Conservation (phyloP, 202 grass and related monocot genomes). For the Brachypodium distachyon region DNA sequence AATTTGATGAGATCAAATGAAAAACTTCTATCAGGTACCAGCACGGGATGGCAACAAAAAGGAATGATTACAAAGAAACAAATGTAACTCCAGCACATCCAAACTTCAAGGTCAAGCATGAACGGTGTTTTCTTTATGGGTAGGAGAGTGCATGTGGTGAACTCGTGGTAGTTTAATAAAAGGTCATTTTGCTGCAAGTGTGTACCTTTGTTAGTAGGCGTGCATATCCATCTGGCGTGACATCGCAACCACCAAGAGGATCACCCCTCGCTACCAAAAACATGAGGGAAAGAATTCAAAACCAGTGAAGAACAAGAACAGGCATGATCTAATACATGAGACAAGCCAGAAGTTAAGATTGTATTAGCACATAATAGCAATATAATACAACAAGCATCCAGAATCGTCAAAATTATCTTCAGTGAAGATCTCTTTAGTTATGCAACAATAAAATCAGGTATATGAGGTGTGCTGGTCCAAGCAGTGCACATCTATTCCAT, state of each 20-base stretch:
- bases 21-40: background rate
- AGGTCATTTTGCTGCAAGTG: constrained; percentile 8
- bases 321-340: background rate
- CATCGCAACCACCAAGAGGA: constrained; percentile 88
- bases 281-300: constrained; percentile 1
- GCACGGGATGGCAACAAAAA: background rate
- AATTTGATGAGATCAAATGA: constrained; percentile 6
- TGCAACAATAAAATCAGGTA: constrained; percentile 9
- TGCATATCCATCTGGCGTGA: constrained; percentile 90
- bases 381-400: background rate
- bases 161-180: constrained; percentile 17
- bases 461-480: background rate
- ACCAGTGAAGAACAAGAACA: background rate
- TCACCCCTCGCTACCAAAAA: constrained; percentile 63
- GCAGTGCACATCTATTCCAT: background rate
- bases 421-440: background rate
- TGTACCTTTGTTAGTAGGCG: constrained; percentile 74
- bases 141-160: constrained; percentile 3
- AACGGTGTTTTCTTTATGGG: background rate
- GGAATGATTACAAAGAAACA: background rate
- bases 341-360: constrained; percentile 7
- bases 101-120: background rate
- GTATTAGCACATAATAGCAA: background rate
- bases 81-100: background rate
- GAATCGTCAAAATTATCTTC: background rate